A percentile compares a stretch with the other conserved stretches of the same genome.
Conservation (phyloP, 257 asterid genomes). For the Salvia rosmarinus region DNA sequence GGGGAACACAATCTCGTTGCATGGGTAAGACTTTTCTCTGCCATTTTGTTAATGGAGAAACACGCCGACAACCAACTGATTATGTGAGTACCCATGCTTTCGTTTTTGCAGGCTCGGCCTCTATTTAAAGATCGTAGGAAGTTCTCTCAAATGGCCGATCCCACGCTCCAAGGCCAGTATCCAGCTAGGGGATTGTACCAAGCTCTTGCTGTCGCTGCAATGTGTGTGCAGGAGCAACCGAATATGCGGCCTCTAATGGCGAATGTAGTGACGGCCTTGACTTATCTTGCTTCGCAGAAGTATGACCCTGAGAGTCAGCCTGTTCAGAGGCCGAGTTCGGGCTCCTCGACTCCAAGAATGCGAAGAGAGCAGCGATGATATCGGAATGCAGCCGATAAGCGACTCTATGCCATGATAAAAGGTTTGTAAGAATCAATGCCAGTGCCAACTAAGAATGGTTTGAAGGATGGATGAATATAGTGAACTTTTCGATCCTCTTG, state of each 20-base stretch:
- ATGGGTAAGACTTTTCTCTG: conserved; percentile 55
- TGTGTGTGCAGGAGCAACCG: conserved; percentile 58
- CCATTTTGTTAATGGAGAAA: too few relatives aligned
- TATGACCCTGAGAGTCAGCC: conserved; percentile 55
- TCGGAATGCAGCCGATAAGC: too few relatives aligned
- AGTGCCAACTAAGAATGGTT: conserved; percentile 25
- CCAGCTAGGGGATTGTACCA: conserved; percentile 53
- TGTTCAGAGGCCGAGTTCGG: conserved; percentile 48
- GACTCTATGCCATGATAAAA: background rate
- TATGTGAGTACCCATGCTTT: background rate
- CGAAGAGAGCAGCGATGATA: conserved; percentile 42
- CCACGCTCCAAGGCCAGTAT: conserved; percentile 56
- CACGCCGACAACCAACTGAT: too few relatives aligned
- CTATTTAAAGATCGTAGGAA: conserved; percentile 55
- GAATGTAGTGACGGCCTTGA: conserved; percentile 66
- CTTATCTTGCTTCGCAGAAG: conserved; percentile 65
- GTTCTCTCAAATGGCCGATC: conserved; percentile 58
- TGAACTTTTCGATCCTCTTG: conserved; percentile 4
- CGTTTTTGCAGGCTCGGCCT: conserved; percentile 54
- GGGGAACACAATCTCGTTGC: conserved; percentile 80
- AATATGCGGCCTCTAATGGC: conserved; percentile 69
- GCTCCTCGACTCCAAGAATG: conserved; percentile 56
- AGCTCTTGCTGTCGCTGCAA: conserved; percentile 63
- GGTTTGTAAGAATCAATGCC: conserved; percentile 17
- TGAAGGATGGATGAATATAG: conserved; percentile 13